phyloP scores from a whole-genome alignment of 345 rosid species.

The Populus deltoides region DNA sequence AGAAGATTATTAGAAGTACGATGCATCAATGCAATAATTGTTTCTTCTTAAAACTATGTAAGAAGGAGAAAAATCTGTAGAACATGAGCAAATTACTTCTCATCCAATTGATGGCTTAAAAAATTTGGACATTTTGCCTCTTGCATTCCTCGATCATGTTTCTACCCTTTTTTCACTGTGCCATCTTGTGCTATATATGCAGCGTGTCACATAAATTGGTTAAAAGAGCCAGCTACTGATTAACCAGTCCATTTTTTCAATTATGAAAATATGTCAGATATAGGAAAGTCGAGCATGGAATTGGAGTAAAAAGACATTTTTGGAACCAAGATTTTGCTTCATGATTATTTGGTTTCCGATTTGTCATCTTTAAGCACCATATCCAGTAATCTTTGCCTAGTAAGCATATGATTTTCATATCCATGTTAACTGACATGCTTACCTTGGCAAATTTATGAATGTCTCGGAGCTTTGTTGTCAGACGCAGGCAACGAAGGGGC shows the following conservation, averaged over 20 bases:
- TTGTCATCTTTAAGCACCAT: not conserved
- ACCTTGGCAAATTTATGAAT: constrained; percentile 97
- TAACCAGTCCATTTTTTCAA: not conserved
- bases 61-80: not conserved
- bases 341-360: not conserved
- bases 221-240: not conserved
- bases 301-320: not conserved
- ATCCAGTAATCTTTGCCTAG: not conserved
- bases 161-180: not conserved
- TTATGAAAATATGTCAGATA: not conserved
- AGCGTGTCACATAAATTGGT: not conserved
- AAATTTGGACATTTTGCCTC: not conserved
- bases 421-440: constrained; percentile 4
- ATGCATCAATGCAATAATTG: not conserved
- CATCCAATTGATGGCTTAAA: not conserved
- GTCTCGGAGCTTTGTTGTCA: constrained; percentile 91
- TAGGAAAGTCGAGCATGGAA: not conserved
- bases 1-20: not conserved
- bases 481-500: constrained; percentile 63
- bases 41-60: not conserved
- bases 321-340: not conserved
- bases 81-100: not conserved
- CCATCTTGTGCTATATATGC: not conserved
- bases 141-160: not conserved
- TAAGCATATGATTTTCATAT: not conserved